Conservation (phyloP, 305 asterid genomes). For the Striga hermonthica region DNA sequence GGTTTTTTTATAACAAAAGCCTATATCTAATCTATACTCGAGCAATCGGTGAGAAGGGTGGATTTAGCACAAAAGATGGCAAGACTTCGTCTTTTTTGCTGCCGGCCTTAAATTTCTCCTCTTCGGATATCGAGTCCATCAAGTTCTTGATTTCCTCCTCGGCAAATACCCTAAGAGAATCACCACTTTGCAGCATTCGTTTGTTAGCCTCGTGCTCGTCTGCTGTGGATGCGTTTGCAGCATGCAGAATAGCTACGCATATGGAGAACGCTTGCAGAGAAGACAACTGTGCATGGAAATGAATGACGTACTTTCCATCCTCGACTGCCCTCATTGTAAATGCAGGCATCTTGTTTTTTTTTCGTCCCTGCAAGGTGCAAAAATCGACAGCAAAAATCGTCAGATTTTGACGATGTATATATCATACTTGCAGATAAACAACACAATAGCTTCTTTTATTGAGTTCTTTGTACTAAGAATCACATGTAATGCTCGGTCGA, state of each 20-base stretch:
- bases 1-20: not conserved
- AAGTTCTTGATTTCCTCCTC: constrained; percentile 57
- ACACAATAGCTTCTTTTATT: too few relatives aligned
- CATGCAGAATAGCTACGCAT: constrained; percentile 70
- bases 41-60: constrained; percentile 88
- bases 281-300: constrained; percentile 83
- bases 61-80: constrained; percentile 62
- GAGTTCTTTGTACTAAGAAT: too few relatives aligned
- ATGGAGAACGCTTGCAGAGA: constrained; percentile 87
- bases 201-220: constrained; percentile 44
- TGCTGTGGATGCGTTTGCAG: constrained; percentile 54
- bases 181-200: constrained; percentile 47
- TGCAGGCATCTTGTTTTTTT: constrained; percentile 47
- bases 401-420: not conserved
- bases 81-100: constrained; percentile 39
- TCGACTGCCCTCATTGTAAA: constrained; percentile 50
- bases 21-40: constrained; percentile 52
- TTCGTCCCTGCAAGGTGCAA: constrained; percentile 59
- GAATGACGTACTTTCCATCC: constrained; percentile 66
- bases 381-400: constrained; percentile 10
- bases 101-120: constrained; percentile 40
- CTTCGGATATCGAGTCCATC: constrained; percentile 51
- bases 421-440: too few relatives aligned
- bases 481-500: too few relatives aligned
- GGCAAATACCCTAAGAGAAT: constrained; percentile 51